Evolutionary conservation across 2,329 filamentous ascomycete species (phyloP).

Genomic region (Microdochium bolleyi): DNA sequence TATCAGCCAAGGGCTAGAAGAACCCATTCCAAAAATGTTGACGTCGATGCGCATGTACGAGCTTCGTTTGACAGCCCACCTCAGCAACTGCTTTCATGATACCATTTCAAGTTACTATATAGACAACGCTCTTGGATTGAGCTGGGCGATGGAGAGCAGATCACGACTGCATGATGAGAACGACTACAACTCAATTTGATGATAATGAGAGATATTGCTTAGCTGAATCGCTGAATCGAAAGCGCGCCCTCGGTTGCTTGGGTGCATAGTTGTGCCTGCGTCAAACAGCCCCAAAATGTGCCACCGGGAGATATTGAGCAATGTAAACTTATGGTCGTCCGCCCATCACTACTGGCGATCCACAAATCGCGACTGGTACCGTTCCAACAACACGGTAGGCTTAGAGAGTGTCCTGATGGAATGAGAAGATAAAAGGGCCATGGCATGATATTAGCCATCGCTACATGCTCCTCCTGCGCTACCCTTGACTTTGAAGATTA

Average conservation of each 20-base stretch:
- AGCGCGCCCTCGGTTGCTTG: background rate
- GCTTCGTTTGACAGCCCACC: background rate
- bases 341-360: no score
- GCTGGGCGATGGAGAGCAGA: background rate
- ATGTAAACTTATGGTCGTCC: no score
- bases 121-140: background rate
- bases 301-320: no score
- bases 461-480: no score
- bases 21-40: no score
- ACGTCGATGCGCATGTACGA: background rate
- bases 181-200: background rate
- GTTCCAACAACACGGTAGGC: no score
- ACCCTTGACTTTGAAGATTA: no score
- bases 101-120: background rate
- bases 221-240: background rate
- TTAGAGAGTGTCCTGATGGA: no score
- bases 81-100: background rate
- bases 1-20: no score
- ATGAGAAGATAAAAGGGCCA: no score
- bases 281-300: background rate
- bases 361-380: no score
- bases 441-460: no score
- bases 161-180: background rate
- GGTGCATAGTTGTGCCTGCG: background rate
- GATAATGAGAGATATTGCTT: background rate